Base-by-base conservation (phyloP, 1,139 yeast species). In the Kurtzmaniella quercitrusa region DNA sequence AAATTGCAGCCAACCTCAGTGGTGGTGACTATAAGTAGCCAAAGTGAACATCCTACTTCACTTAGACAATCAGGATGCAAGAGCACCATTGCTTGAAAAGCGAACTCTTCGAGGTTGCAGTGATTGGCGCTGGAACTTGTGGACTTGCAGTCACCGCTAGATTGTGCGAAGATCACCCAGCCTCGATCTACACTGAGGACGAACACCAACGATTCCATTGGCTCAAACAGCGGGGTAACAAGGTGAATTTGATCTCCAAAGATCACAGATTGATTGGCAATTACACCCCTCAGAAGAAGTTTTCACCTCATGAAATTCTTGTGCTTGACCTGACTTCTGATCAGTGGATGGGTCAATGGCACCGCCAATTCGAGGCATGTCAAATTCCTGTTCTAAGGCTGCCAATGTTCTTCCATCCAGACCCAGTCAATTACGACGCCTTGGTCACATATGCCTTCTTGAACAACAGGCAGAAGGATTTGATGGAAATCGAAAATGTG, bases 361-460 rank as follows among this genome's bases (percentile, higher is more conserved):
- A 71, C 44, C 61, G 59, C 34, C 78, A 73, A 48, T 73, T 74
- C 51, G 62, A 55, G 2, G 55, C 68, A 3, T 72, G 77, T 50
- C 65, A 65, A 44, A 73, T 73, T 34, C 77, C 77, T 2, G 62
- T 55, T 46, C 58, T 74, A n/a, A 51, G 79, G 21, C 70, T 76
- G 1, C 79, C 79, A 2, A 73, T 74, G 78, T 73, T 73, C 46
- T 74, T 74, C 53, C 79, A 73, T 47, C 69, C 73, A 0, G 79
- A 74, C 47, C 78, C 79, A 0, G 66, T 59, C 3, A 72, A 70
- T 52, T 57, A 73, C 19, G 79, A 73, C 51, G 76, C 71, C 0
- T 51, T 74, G 57, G 65, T 68, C 15, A 65, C 69, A n/a, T 73
- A 54, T 59, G 73, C 79, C 1, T 62, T 66, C 46, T 45, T 51